A percentile compares a stretch with the other conserved stretches of the same genome.
Evolutionary conservation across 176 grass and related monocot genomes (phyloP).

Genomic region (Triticum monococcum): DNA sequence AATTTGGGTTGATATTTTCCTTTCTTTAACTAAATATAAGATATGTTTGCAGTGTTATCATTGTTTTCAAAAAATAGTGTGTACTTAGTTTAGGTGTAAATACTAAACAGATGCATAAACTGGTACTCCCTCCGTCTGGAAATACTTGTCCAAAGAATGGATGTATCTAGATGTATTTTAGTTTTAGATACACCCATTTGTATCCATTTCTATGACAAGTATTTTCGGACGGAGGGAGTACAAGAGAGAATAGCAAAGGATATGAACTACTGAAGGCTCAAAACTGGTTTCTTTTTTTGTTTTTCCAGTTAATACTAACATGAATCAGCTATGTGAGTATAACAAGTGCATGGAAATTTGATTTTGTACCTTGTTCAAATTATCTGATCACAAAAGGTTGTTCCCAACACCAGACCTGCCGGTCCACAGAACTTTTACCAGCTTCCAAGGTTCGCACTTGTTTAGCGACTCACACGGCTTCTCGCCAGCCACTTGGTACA

Average conservation of each 20-base stretch:
- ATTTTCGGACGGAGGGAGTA: too few species aligned
- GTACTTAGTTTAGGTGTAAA: not conserved
- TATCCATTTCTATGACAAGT: too few species aligned
- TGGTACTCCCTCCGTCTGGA: too few species aligned
- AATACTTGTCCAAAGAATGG: too few species aligned
- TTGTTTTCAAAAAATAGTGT: not conserved
- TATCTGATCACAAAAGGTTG: constrained; percentile 67
- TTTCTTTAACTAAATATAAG: not conserved
- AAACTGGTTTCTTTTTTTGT: not conserved
- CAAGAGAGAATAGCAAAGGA: not conserved
- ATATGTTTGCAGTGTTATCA: not conserved
- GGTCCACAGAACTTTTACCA: constrained; percentile 76
- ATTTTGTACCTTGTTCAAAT: constrained; percentile 65
- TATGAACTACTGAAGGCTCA: not conserved
- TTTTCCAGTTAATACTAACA: not conserved
- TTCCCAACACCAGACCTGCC: constrained; percentile 49
- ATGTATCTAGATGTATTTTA: too few species aligned
- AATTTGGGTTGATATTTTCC: not conserved
- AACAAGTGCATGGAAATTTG: not conserved
- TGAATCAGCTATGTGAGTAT: not conserved
- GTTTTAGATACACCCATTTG: too few species aligned
- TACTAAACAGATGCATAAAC: not conserved
- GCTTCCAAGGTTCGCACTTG: constrained; percentile 51
- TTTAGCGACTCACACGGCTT: constrained; percentile 46
- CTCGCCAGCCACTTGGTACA: constrained; percentile 30